Base-by-base conservation (phyloP, 148 eudicot species). In the Pouteria glomerata region DNA sequence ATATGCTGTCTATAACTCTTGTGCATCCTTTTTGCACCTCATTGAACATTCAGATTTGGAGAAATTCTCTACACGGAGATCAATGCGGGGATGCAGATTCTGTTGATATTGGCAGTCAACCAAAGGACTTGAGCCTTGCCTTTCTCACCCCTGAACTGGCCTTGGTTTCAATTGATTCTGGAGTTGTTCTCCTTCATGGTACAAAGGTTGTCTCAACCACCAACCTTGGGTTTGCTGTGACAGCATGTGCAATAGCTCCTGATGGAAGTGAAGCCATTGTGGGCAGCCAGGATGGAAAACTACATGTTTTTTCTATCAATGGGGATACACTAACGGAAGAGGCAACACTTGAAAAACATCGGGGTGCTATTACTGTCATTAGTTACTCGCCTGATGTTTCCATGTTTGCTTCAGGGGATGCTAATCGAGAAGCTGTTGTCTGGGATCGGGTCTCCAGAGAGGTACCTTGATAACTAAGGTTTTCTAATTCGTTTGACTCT, bases 391-490 rank as follows among this genome's bases (percentile, higher is more conserved):
- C 93, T 47, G 93, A 95, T 88, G 79, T 91, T 71, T 83, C 90
- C 75, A 89, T 95, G 97, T 87, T 94, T 82, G 97, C 91, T 39
- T 94, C 98, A 16, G 97, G 87, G 33, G 98, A 94, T 86, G 80
- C 81, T 63, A 94, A 94, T 77, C 88, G 93, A 65, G 98, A 91
- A 84, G 98, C 95, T 82, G 88, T 90, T 71, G 92, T 93, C 73
- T 93, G 98, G 98, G 98, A 93, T 78, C 84, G 89, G 71, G 79
- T 86, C 29, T 78, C 91, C 23, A 81, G 81, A 71, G 95, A 90
- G 98, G 98, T 91, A 87, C 26, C n/a, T 19, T 63, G 68, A 48
- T 23, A 44, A 24, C 47, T 73, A 24, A 13, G 16, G 8, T 31
- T 60, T 48, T 76, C 47, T 57, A 57, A 19, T 18, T 41, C n/a